A percentile compares a stretch with the other conserved stretches of the same genome.
These are phyloP conservation scores for Auricularia sp. DNA, from an alignment of 768 basidiomycete species.

Conservation along the genomic window DNA sequence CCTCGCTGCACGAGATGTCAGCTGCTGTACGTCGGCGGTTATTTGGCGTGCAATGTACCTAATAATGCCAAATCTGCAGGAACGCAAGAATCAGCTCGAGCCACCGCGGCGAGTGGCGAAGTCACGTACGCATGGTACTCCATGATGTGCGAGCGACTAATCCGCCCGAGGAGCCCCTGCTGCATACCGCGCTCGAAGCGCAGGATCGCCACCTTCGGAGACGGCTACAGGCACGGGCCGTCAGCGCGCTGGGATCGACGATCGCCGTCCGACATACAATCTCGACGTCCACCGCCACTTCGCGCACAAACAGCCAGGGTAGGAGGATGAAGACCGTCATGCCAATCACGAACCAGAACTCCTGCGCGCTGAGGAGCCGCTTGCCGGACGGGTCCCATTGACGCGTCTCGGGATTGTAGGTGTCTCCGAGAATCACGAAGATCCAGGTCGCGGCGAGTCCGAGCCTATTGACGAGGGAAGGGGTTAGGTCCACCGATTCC, in stretches of 20 bases:
- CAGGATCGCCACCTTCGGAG: constrained; percentile 31
- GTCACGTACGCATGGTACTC: constrained; percentile 20
- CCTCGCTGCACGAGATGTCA: constrained; percentile 21
- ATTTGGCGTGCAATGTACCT: constrained; percentile 4
- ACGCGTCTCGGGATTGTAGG: constrained; percentile 25
- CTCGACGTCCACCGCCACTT: constrained; percentile 32
- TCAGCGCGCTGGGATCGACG: not conserved
- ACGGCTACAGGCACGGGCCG: constrained; percentile 21
- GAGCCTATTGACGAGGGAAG: constrained; percentile 13
- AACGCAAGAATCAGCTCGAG: not conserved
- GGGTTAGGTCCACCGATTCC: constrained; percentile 7
- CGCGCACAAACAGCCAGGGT: constrained; percentile 31
- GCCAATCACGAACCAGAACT: constrained; percentile 32
- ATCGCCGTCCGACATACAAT: constrained; percentile 21
- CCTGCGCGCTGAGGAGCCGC: constrained; percentile 27
- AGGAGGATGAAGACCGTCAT: constrained; percentile 31
- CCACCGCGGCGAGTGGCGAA: not conserved
- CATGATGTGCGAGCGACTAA: constrained; percentile 30
- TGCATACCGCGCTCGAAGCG: constrained; percentile 36
- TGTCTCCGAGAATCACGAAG: constrained; percentile 32
- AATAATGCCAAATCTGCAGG: constrained; percentile 12
- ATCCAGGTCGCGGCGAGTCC: constrained; percentile 25
- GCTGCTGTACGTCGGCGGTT: not conserved
- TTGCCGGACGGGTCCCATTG: constrained; percentile 24
- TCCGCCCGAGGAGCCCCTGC: constrained; percentile 33